These are phyloP conservation scores for Blepharisma stoltei DNA, from an alignment of 73 alveolate species.

Conservation along the genomic window DNA sequence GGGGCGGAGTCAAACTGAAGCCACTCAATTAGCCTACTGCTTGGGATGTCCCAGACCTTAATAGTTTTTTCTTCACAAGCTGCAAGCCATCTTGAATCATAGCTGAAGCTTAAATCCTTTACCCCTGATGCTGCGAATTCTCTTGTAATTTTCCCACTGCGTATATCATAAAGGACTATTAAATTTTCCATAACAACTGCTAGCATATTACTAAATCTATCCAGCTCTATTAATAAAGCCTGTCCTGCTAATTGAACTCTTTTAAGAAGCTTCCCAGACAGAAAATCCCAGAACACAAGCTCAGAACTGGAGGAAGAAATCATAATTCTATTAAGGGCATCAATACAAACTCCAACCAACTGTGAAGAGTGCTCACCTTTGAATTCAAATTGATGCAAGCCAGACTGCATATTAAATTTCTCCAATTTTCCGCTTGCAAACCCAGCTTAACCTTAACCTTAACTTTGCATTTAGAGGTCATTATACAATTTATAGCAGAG, in stretches of 20 bases:
- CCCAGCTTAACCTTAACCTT: too few species aligned
- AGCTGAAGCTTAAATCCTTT: not conserved
- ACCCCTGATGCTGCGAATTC: slow-evolving; percentile 53
- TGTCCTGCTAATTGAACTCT: slow-evolving; percentile 45
- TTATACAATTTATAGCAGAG: too few species aligned
- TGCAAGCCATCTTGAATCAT: slow-evolving; percentile 78
- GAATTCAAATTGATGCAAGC: slow-evolving; percentile 67
- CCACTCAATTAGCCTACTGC: slow-evolving; percentile 83
- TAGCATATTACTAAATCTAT: slow-evolving; percentile 59
- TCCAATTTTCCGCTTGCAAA: slow-evolving; percentile 68
- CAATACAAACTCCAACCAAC: slow-evolving; percentile 73
- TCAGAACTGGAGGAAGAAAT: slow-evolving; percentile 67
- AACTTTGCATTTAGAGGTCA: too few species aligned
- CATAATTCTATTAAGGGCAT: slow-evolving; percentile 63
- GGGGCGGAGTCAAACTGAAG: slow-evolving; percentile 66
- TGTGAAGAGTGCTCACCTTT: slow-evolving; percentile 42
- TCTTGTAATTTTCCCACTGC: slow-evolving; percentile 38
- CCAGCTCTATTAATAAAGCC: slow-evolving; percentile 58
- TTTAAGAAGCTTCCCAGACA: slow-evolving; percentile 54
- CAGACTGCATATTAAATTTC: slow-evolving; percentile 86
- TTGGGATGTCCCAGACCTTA: slow-evolving; percentile 76
- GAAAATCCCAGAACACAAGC: slow-evolving; percentile 82
- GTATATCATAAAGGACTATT: slow-evolving; percentile 39
- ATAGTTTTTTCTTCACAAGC: slow-evolving; percentile 64
- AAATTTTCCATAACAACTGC: slow-evolving; percentile 36